Percentiles rank a stretch among this genome's conserved stretches.
Conservation (phyloP, 257 asterid species). For the Mitragyna speciosa region DNA sequence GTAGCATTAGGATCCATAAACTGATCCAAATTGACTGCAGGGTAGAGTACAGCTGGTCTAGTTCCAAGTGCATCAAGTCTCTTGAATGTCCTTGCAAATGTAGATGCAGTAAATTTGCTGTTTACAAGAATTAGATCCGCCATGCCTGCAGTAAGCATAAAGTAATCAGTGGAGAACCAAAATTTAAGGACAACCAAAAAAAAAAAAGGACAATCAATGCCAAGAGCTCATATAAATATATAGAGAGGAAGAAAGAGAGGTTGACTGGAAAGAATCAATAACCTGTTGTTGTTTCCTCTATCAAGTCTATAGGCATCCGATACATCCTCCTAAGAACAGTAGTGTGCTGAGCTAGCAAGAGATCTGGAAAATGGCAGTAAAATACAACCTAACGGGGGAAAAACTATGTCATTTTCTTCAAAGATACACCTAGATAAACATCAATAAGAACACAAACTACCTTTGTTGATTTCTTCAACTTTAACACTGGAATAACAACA, state of each 20-base stretch:
- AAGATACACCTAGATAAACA: not conserved
- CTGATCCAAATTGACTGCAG: constrained; percentile 88
- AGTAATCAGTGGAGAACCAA: not conserved
- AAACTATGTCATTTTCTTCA: constrained; percentile 15
- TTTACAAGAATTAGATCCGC: constrained; percentile 90
- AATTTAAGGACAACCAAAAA: constrained; percentile 11
- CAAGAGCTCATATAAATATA: no score
- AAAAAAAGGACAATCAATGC: not conserved
- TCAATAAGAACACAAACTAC: constrained; percentile 32
- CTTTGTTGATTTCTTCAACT: constrained; percentile 76
- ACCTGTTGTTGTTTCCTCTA: constrained; percentile 97
- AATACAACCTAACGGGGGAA: constrained; percentile 64
- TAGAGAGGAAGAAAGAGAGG: no score
- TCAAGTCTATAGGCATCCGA: constrained; percentile 73
- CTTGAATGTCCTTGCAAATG: constrained; percentile 90
- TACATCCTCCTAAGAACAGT: constrained; percentile 78
- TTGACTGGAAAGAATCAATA: not conserved
- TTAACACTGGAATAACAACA: constrained; percentile 71
- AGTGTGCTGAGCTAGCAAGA: constrained; percentile 81
- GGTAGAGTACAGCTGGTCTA: constrained; percentile 91
- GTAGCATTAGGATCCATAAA: constrained; percentile 56
- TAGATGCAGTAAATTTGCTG: constrained; percentile 90
- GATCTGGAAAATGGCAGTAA: constrained; percentile 98
- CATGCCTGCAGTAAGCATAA: constrained; percentile 61
- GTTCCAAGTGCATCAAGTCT: constrained; percentile 57